Base-by-base conservation (phyloP, 345 rosid species). In the Nasturtium officinale region DNA sequence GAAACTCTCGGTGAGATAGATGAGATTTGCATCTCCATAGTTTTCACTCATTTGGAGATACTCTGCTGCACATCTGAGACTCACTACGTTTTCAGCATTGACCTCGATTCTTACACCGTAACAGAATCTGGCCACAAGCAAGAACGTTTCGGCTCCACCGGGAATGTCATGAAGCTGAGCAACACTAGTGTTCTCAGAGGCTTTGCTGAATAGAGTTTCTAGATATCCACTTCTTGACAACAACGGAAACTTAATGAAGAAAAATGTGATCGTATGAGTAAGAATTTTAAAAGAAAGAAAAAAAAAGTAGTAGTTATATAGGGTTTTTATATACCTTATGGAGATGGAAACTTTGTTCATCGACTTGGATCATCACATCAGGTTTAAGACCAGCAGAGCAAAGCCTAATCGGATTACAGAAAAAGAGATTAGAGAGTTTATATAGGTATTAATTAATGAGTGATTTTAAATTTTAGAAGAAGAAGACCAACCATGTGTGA, bases 11-110 rank as follows among this genome's bases (percentile, higher is more conserved):
- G 96, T 83, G 70, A 81, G 90, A 26, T 57, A 12, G 16, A 91
- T 85, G 80, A 94, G 96, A 75, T 94, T 94, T 55, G 82, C 80
- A 43, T 84, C 91, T 37, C 89, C 89, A 11, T 80, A 85, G 21
- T 87, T 89, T 40, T 94, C 96, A 10, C 55, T 85, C 97, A 94
- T 94, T 20, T 72, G 81, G 32, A 94, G 90, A 81, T 87, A 89
- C 85, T 91, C 97, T 4, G 96, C 91, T 10, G 96, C 96, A 53
- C 98, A 94, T 69, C 96, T 80, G 9, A 89, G 92, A 55, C 84
- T 76, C 26, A 87, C 90, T 3, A 88, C 72, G 62, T 87, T 94
- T 47, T 63, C 57, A 26, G 96, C 77, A 0, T 79, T 85, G 79
- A 94, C 86, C 53, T 91, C 91, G 2, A 87, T 72, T 82, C 78